A percentile compares a stretch with the other conserved stretches of the same genome.
These are phyloP conservation scores for Pelargonium fulgidum DNA, from an alignment of 441 rosid genomes.

Conservation along the genomic window DNA sequence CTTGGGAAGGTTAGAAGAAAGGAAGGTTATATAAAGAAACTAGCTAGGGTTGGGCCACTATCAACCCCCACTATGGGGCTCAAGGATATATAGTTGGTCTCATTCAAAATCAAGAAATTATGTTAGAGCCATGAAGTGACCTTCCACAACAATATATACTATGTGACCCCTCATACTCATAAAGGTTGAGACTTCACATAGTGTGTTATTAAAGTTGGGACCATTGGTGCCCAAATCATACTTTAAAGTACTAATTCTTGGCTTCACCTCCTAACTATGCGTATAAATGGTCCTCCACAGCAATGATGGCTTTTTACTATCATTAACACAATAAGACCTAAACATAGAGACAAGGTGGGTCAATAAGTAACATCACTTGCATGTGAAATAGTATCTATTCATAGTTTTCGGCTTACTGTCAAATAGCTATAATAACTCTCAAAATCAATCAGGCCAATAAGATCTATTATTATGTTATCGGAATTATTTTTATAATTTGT, in stretches of 20 bases:
- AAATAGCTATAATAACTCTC: too few relatives aligned
- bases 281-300: too few relatives aligned
- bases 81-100: slow-evolving; percentile 25
- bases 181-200: slow-evolving; percentile 27
- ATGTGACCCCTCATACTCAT: slow-evolving; percentile 26
- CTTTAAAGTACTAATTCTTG: slow-evolving; percentile 17
- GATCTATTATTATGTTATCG: background rate
- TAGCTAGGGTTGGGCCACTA: slow-evolving; percentile 28
- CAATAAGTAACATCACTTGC: too few relatives aligned
- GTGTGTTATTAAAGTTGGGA: slow-evolving; percentile 24
- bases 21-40: too few relatives aligned
- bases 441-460: too few relatives aligned
- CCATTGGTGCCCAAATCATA: slow-evolving; percentile 20
- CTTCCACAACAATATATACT: slow-evolving; percentile 21
- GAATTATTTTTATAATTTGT: background rate
- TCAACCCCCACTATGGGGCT: slow-evolving; percentile 23
- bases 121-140: slow-evolving; percentile 27
- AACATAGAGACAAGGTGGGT: too few relatives aligned
- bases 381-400: too few relatives aligned
- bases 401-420: too few relatives aligned
- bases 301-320: too few relatives aligned
- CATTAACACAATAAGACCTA: too few relatives aligned
- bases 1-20: slow-evolving; percentile 25
- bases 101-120: slow-evolving; percentile 22
- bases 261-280: slow-evolving; percentile 12